Conservation (phyloP, 768 basidiomycete genomes). For the Pleurotus ostreatus region DNA sequence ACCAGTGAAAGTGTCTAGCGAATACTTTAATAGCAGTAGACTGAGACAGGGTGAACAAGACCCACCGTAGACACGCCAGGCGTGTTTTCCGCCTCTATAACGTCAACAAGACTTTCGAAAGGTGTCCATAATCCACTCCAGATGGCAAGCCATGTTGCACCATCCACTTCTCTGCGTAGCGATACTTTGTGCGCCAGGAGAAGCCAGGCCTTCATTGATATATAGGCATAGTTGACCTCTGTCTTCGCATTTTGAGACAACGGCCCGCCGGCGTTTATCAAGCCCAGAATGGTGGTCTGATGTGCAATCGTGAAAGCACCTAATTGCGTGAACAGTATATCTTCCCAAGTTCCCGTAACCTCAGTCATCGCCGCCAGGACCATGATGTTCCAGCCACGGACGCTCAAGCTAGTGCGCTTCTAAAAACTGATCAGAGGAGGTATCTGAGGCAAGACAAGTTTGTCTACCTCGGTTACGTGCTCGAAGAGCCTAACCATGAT, state of each 20-base stretch:
- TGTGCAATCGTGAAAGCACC: slow-evolving; percentile 45
- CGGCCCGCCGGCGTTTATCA: slow-evolving; percentile 30
- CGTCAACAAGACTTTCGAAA: slow-evolving; percentile 50
- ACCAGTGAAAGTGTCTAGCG: slow-evolving; percentile 49
- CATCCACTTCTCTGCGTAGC: slow-evolving; percentile 20
- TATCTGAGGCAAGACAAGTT: neutral
- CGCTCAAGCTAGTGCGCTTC: slow-evolving; percentile 32
- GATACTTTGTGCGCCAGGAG: slow-evolving; percentile 45
- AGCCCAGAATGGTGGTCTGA: slow-evolving; percentile 38
- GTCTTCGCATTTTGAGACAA: slow-evolving; percentile 41
- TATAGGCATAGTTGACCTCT: slow-evolving; percentile 67
- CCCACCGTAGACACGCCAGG: slow-evolving; percentile 37
- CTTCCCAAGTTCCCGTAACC: slow-evolving; percentile 28
- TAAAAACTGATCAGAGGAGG: slow-evolving; percentile 11
- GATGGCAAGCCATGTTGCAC: slow-evolving; percentile 34
- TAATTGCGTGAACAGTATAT: slow-evolving; percentile 47
- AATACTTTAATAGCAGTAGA: slow-evolving; percentile 7
- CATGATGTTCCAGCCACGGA: slow-evolving; percentile 67
- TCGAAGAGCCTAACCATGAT: slow-evolving; percentile 35
- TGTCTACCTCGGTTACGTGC: slow-evolving; percentile 30
- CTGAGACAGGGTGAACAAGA: neutral
- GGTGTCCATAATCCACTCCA: slow-evolving; percentile 82
- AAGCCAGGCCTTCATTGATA: slow-evolving; percentile 70
- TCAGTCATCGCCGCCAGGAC: slow-evolving; percentile 49
- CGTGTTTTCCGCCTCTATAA: slow-evolving; percentile 45